A percentile compares a stretch with the other conserved stretches of the same genome.
Evolutionary conservation across 306 rosid genomes (phyloP).

Genomic region (Fragaria iinumae): DNA sequence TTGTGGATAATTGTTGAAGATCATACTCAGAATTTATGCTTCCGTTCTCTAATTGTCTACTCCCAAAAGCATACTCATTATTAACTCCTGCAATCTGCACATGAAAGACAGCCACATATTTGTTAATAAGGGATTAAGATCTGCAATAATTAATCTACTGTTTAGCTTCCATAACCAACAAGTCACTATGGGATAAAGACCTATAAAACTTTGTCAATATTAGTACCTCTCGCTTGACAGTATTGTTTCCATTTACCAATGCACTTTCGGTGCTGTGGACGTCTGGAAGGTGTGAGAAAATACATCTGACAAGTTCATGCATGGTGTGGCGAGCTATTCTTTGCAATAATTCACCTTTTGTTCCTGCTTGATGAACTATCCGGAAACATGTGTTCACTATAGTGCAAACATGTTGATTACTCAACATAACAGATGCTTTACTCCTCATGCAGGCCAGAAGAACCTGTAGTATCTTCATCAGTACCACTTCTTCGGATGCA

Average conservation of each 20-base stretch:
- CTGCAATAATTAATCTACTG: background rate
- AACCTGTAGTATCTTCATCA: constrained; percentile 95
- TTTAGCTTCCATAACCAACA: constrained; percentile 15
- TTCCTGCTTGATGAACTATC: constrained; percentile 93
- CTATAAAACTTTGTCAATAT: background rate
- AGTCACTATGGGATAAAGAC: constrained; percentile 6
- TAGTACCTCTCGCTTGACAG: constrained; percentile 58
- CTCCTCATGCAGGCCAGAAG: constrained; percentile 95
- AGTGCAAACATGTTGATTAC: constrained; percentile 97
- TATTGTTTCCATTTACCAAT: constrained; percentile 57
- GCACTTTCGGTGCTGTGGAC: constrained; percentile 67
- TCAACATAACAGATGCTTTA: constrained; percentile 86
- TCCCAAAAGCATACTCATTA: constrained; percentile 65
- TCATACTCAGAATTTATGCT: constrained; percentile 64
- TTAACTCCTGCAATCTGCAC: constrained; percentile 63
- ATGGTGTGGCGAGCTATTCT: constrained; percentile 86
- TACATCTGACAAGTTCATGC: constrained; percentile 90
- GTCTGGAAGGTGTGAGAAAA: constrained; percentile 91
- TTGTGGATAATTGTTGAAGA: constrained; percentile 51
- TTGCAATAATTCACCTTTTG: constrained; percentile 90
- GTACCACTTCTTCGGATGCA: constrained; percentile 88
- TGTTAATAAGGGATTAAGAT: constrained; percentile 8
- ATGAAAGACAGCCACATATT: constrained; percentile 21
- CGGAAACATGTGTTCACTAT: constrained; percentile 95
- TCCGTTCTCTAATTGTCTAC: constrained; percentile 76